Percentiles rank a stretch among this genome's conserved stretches.
phyloP scores from a whole-genome alignment of 2,329 filamentous ascomycete species.

The Ophiocordyceps camponoti-rufipedis region DNA sequence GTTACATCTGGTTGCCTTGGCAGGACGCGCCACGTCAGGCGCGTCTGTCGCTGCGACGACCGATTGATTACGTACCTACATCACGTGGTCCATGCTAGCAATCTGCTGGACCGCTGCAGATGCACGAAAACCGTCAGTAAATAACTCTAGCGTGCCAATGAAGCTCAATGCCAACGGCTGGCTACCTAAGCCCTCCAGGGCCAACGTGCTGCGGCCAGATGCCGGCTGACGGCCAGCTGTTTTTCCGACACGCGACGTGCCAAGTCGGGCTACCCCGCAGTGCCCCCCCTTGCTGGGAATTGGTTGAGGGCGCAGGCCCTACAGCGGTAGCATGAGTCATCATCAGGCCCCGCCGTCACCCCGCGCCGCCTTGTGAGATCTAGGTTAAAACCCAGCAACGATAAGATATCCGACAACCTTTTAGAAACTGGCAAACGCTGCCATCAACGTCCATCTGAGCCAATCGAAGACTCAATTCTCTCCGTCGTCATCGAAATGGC shows the following conservation, averaged over 20 bases:
- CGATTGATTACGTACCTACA: no score
- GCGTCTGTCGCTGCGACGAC: no score
- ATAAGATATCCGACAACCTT: no score
- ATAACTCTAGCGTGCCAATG: not conserved
- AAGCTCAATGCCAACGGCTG: not conserved
- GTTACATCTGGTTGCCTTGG: no score
- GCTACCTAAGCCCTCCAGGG: no score
- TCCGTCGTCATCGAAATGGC: constrained; percentile 10
- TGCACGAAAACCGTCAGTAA: no score
- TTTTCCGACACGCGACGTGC: not conserved
- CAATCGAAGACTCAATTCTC: not conserved
- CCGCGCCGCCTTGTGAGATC: no score
- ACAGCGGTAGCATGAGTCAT: not conserved
- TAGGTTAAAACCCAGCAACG: no score
- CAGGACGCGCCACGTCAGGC: no score
- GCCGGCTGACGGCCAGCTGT: not conserved
- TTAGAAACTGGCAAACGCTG: not conserved
- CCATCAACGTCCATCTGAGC: not conserved
- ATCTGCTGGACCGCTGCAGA: no score
- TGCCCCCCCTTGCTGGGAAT: not conserved
- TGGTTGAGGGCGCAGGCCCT: not conserved
- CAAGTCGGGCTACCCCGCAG: not conserved
- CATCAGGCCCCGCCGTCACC: no score
- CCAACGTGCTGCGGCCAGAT: not conserved
- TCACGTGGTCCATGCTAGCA: no score